phyloP scores from a whole-genome alignment of 495 filamentous ascomycete genomes.

The Schizothecium vesticola region DNA sequence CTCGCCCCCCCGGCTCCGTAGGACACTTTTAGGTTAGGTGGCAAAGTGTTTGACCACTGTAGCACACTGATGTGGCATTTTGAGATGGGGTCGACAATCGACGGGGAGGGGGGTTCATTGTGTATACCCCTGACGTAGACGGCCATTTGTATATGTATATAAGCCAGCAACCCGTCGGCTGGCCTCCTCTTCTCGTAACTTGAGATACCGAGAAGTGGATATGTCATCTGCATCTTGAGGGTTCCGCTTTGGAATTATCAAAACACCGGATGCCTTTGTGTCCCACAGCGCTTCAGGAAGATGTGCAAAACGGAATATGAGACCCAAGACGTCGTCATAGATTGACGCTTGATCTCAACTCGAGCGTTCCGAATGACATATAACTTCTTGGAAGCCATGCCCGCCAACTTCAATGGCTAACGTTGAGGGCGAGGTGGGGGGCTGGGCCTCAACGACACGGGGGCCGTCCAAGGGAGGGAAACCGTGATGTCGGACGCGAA shows the following conservation, averaged over 20 bases:
- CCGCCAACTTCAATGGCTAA: background rate
- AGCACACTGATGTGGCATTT: background rate
- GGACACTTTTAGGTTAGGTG: background rate
- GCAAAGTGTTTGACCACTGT: background rate
- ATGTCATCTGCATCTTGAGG: background rate
- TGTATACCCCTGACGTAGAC: background rate
- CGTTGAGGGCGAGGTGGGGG: background rate
- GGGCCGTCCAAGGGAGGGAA: background rate
- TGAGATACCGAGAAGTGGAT: background rate
- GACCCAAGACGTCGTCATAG: background rate
- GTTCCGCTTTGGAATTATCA: background rate
- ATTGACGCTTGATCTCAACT: background rate
- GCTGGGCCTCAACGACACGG: background rate
- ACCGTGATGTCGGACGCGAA: background rate
- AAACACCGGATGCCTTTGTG: background rate
- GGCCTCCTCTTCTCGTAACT: background rate
- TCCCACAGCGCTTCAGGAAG: background rate
- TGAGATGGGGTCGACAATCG: background rate
- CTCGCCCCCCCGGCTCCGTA: background rate
- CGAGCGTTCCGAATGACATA: background rate
- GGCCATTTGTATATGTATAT: background rate
- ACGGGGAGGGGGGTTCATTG: background rate
- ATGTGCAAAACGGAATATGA: background rate
- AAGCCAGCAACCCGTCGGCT: background rate
- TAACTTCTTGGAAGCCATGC: background rate